Base-by-base conservation (phyloP, 257 asterid species). In the Anisodus tanguticus region DNA sequence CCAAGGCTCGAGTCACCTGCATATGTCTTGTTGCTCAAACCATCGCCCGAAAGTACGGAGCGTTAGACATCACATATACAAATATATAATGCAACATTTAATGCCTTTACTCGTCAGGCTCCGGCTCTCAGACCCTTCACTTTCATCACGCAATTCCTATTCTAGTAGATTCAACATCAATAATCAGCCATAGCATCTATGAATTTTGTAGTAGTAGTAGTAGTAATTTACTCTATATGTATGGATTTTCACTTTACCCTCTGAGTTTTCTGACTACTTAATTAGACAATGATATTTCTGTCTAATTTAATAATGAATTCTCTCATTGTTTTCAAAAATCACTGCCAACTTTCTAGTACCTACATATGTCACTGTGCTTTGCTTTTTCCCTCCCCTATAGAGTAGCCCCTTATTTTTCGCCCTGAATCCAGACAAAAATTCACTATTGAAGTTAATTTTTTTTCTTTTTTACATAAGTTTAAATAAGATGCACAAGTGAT, bases 151-250 rank as follows among this genome's bases (percentile, higher is more conserved):
- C 45, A 26, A 51, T 79, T 83, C 82, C 79, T 81, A 54, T 63
- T 16, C 9, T 17, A 82, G 89, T 83, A 60, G 58, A 79, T 89
- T 86, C 89, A 86, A 81, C 83, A 82, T 87, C 88, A 86, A 39
- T 68, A 68, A 37, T 39, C 11, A 37, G 43, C 59, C 85, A 53
- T 79, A 78, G 72, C 54, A 85, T 83, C 86, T 83, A 58, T 74
- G 2, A 49, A 74, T 47, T 47, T 17, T 31, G 35, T 31, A 31
- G 11, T 31, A 66, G 47, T 10, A 1, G 3, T 22, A 58, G 64
- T 58, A 58, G 5, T 58, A 58, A 59, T 37, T 19, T 63, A 71
- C 45, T 71, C 60, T 77, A 53, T 31, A 62, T 69, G 86, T 45
- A 79, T 31, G 54, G 13, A 31, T 54, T 83, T 83, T 41, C 82